These are phyloP conservation scores for Limnanthes douglasii DNA, from an alignment of 345 rosid genomes.

Conservation along the genomic window DNA sequence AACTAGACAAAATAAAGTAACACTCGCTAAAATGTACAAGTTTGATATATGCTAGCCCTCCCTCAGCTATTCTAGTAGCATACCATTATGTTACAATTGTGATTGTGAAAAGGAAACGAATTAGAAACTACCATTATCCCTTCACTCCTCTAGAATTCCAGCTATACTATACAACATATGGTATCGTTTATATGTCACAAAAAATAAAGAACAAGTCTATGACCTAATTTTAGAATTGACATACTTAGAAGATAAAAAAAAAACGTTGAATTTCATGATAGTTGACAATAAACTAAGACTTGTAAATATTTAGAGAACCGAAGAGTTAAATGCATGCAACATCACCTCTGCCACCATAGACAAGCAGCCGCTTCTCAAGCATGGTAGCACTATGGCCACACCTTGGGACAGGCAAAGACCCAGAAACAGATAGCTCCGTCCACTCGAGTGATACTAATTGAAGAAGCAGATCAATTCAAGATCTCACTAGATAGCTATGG, in stretches of 20 bases:
- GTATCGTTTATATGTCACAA: too few species aligned
- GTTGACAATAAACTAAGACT: too few species aligned
- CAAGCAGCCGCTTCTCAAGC: conserved; percentile 91
- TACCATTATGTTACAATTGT: too few species aligned
- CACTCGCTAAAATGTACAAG: neutral
- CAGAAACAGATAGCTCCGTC: conserved; percentile 72
- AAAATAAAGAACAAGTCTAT: too few species aligned
- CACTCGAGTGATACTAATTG: conserved; percentile 89
- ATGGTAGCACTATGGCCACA: conserved; percentile 95
- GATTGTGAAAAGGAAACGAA: too few species aligned
- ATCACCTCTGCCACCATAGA: conserved; percentile 93
- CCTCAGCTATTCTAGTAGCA: neutral
- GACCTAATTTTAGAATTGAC: too few species aligned
- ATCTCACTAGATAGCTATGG: conserved; percentile 1
- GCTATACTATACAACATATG: too few species aligned
- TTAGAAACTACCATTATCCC: too few species aligned
- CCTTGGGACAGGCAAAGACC: conserved; percentile 85
- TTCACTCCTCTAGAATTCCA: too few species aligned
- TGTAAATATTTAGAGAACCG: too few species aligned
- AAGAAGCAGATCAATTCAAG: conserved; percentile 6
- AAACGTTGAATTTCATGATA: too few species aligned
- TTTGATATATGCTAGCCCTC: neutral
- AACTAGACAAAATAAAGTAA: neutral
- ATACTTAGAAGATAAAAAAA: too few species aligned
- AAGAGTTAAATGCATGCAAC: conserved; percentile 1